These are phyloP conservation scores for Primulina eburnea DNA, from an alignment of 257 asterid species.

Conservation along the genomic window DNA sequence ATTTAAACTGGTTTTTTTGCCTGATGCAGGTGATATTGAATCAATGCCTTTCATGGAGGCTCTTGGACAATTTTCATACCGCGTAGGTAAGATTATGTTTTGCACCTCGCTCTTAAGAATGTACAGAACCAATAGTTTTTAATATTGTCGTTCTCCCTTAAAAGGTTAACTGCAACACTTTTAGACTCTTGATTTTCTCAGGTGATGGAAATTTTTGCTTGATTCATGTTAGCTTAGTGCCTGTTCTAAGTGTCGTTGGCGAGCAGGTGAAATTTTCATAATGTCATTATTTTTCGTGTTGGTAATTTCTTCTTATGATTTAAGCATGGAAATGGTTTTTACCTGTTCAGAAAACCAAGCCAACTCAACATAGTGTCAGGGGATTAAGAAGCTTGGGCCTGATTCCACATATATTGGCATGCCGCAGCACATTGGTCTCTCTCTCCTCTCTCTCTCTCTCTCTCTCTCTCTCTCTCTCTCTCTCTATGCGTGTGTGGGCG, in stretches of 20 bases:
- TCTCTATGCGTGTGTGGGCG: neutral
- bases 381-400: conserved; percentile 88
- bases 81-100: conserved; percentile 63
- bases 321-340: conserved; percentile 17
- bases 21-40: conserved; percentile 80
- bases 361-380: conserved; percentile 95
- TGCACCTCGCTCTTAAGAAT: conserved; percentile 9
- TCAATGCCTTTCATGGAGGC: conserved; percentile 97
- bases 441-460: conserved; percentile 17
- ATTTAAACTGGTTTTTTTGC: conserved; percentile 10
- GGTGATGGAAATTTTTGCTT: conserved; percentile 92
- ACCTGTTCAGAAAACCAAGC: conserved; percentile 82
- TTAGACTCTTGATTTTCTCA: conserved; percentile 31
- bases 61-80: conserved; percentile 82
- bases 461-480: conserved; percentile 31
- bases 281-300: conserved; percentile 16
- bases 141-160: neutral
- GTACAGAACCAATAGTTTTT: neutral
- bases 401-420: conserved; percentile 77
- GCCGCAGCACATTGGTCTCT: conserved; percentile 84
- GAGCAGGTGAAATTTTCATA: conserved; percentile 61
- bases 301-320: conserved; percentile 12
- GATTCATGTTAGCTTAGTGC: conserved; percentile 93
- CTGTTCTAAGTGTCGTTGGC: conserved; percentile 80
- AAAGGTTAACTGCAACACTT: conserved; percentile 14